Evolutionary conservation across 768 basidiomycete species (phyloP).

Genomic region (Boletus eberwhitei): DNA sequence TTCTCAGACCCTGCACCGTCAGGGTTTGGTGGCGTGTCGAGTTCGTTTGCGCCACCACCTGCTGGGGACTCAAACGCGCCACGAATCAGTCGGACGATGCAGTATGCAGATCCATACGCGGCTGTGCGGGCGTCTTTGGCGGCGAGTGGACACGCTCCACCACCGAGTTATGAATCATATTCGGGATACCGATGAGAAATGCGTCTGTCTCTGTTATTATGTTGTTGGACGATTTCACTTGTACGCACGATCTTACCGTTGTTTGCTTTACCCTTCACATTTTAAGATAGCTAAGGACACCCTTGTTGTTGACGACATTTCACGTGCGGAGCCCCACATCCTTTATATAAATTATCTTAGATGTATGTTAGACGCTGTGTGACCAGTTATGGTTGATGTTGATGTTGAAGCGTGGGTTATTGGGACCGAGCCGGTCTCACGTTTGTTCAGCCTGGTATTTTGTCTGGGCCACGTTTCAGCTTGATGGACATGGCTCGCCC

Average conservation of each 20-base stretch:
- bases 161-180: conserved; percentile 56
- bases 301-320: conserved; percentile 3
- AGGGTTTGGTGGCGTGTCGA: conserved; percentile 54
- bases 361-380: conserved; percentile 10
- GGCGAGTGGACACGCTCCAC: conserved; percentile 30
- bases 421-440: conserved; percentile 20
- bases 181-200: conserved; percentile 43
- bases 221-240: conserved; percentile 4
- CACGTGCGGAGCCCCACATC: not conserved
- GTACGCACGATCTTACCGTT: conserved; percentile 12
- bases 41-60: conserved; percentile 34
- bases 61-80: conserved; percentile 33
- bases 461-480: not conserved
- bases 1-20: conserved; percentile 85
- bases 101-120: conserved; percentile 87
- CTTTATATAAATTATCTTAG: conserved; percentile 3
- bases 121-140: conserved; percentile 65
- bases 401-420: conserved; percentile 6
- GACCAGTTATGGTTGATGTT: not conserved
- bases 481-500: conserved; percentile 8
- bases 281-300: conserved; percentile 14
- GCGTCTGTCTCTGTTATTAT: not conserved
- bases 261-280: conserved; percentile 3
- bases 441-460: conserved; percentile 1
- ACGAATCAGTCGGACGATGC: conserved; percentile 86